Conservation (phyloP, 2,329 filamentous ascomycete genomes). For the Beauveria asiatica region DNA sequence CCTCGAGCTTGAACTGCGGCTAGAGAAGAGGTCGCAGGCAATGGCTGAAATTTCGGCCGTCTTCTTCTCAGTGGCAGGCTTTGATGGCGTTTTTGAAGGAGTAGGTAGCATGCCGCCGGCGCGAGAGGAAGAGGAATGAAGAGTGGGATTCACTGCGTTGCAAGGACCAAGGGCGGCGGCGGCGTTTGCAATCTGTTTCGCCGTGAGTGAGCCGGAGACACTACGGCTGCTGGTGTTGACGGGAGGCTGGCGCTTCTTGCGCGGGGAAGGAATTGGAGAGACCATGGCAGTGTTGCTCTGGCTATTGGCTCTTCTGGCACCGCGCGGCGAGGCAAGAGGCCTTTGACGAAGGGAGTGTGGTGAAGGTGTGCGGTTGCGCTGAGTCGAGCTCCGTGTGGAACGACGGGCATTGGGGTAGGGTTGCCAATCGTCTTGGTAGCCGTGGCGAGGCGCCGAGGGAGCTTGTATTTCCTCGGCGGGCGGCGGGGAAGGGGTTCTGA, state of each 20-base stretch:
- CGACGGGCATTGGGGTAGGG: conserved; percentile 62
- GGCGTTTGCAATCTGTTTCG: conserved; percentile 34
- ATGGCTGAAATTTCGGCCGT: conserved; percentile 44
- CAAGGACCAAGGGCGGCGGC: conserved; percentile 33
- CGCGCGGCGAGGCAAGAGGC: conserved; percentile 24
- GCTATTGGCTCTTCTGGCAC: conserved; percentile 23
- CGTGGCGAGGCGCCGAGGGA: conserved; percentile 60
- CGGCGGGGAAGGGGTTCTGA: conserved; percentile 51
- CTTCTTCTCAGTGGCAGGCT: conserved; percentile 45
- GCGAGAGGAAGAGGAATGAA: conserved; percentile 19
- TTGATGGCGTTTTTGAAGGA: conserved; percentile 68
- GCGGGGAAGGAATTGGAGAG: conserved; percentile 38
- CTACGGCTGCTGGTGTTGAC: conserved; percentile 38
- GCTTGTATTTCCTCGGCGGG: conserved; percentile 41
- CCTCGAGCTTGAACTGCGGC: conserved; percentile 49
- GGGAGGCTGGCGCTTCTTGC: conserved; percentile 41
- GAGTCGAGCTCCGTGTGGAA: conserved; percentile 47
- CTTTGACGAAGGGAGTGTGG: conserved; percentile 32
- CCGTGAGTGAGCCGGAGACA: conserved; percentile 36
- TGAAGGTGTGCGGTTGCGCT: conserved; percentile 50
- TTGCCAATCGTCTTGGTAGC: conserved; percentile 60
- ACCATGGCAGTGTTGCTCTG: conserved; percentile 24
- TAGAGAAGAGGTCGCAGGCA: conserved; percentile 55
- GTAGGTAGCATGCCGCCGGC: conserved; percentile 58
- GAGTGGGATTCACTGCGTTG: conserved; percentile 15